phyloP scores from a whole-genome alignment of 1,284 basidiomycete genomes.

The Calocybe gambosa region DNA sequence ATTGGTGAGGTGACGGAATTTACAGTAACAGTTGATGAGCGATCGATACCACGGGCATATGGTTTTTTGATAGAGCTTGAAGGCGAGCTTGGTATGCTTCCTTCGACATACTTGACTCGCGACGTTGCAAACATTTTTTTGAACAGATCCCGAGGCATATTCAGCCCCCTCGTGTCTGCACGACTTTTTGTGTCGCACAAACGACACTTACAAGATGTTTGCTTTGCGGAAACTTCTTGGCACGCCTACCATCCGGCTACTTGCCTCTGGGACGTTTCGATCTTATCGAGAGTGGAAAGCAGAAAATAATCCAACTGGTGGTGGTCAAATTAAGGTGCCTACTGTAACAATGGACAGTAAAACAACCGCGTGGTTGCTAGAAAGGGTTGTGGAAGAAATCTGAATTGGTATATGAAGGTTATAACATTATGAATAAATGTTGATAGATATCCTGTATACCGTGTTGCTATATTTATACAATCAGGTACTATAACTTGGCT shows the following conservation, averaged over 20 bases:
- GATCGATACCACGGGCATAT: constrained; percentile 9
- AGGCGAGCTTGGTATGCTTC: constrained; percentile 2
- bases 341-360: constrained; percentile 7
- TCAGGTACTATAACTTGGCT: too few relatives aligned
- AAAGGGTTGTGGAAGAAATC: constrained; percentile 6
- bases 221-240: constrained; percentile 3
- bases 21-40: constrained; percentile 12
- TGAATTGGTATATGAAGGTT: background rate
- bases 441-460: background rate
- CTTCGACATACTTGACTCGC: background rate
- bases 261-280: constrained; percentile 13
- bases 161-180: constrained; percentile 1
- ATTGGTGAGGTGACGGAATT: constrained; percentile 15
- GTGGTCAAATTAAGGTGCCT: constrained; percentile 15
- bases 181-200: constrained; percentile 3
- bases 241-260: constrained; percentile 11
- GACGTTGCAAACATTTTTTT: background rate
- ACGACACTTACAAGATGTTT: constrained; percentile 4
- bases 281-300: constrained; percentile 16
- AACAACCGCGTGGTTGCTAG: constrained; percentile 2
- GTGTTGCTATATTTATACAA: background rate
- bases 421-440: too few relatives aligned
- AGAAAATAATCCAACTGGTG: background rate
- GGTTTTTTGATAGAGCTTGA: constrained; percentile 15
- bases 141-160: constrained; percentile 3